Base-by-base conservation (phyloP, 2,329 filamentous ascomycete species). In the Colletotrichum lini region DNA sequence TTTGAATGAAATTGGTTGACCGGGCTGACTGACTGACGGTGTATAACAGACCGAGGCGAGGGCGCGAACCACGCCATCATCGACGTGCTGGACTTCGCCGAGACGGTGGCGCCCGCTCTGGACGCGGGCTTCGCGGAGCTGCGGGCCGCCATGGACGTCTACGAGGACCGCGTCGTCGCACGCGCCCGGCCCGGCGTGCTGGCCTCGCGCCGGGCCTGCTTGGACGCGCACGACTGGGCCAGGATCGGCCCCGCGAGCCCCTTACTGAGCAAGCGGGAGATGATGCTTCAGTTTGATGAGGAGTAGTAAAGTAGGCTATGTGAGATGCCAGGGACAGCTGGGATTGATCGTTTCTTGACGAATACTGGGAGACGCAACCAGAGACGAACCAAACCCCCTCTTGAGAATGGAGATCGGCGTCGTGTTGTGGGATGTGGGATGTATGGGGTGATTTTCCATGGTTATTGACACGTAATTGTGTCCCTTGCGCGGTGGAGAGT, bases 31-130 rank as follows among this genome's bases (percentile, higher is more conserved):
- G 26, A 57, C 72, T 70, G 26, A 67, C 40, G 44, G 42, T 16
- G 47, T 52, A 52, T 38, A 53, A 26, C 71, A 90, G 88, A 87
- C 74, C 83, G 88, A 15, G 88, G 88, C 3, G 88, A 90, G 77
- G 88, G 86, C 1, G 87, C 86, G 7, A 90, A 90, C 72, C 87
- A 89, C 62, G 87, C 85, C 3, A 86, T 90, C 45, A 77, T 84
- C 8, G 88, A 90, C 74, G 85, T 87, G 0, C 75, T 80, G 2
- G 83, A 86, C 45, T 80, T 89, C 53, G 79, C 81, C 0, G 79
- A 82, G 12, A 75, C 75, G 6, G 74, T 83, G 1, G 40, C 75
- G 0, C 77, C 80, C 0, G 30, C 70, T 2, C 72, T 79, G 40
- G 56, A 67, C 2, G 49, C 23, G 1, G 42, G 21, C 4, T 57